These are phyloP conservation scores for Magnusiomyces sp. DNA, from an alignment of 1,139 yeast genomes.

Conservation along the genomic window DNA sequence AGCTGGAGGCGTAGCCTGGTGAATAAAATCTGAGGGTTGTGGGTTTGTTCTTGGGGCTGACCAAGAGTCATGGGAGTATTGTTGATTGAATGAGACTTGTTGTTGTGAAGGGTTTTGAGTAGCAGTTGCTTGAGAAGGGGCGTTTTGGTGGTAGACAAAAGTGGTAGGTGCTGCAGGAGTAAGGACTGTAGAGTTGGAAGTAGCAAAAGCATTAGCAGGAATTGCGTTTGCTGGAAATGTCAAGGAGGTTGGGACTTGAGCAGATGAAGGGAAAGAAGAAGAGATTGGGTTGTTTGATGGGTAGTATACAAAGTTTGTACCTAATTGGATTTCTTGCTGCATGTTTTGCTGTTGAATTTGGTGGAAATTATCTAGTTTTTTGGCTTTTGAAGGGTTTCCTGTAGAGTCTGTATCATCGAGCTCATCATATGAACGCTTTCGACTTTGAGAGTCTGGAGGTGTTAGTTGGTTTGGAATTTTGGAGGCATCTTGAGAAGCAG, in stretches of 20 bases:
- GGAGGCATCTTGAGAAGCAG: background rate
- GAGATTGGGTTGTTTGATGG: slow-evolving; percentile 2
- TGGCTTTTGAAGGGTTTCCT: background rate
- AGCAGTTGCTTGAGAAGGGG: background rate
- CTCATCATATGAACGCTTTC: slow-evolving; percentile 13
- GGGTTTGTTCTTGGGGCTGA: background rate
- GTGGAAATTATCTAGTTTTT: slow-evolving; percentile 2
- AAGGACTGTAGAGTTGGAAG: background rate
- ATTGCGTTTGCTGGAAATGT: background rate
- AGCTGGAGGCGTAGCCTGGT: too few species aligned
- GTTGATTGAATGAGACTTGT: background rate
- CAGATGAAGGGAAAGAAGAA: background rate
- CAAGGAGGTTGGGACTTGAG: slow-evolving; percentile 1
- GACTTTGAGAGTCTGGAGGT: slow-evolving; percentile 24
- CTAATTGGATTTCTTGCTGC: slow-evolving; percentile 12
- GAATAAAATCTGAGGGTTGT: too few species aligned
- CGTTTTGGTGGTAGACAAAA: background rate
- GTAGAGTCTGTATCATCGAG: slow-evolving; percentile 6
- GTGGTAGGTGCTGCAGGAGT: slow-evolving; percentile 3
- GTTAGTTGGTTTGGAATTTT: slow-evolving; percentile 17
- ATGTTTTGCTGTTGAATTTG: slow-evolving; percentile 10
- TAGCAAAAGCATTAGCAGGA: background rate
- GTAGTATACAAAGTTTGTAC: slow-evolving; percentile 10
- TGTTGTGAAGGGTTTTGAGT: background rate
- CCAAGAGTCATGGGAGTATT: background rate